Evolutionary conservation across 306 rosid genomes (phyloP), one percentile per base, ranked within the genome.

Genomic region (Glycine soja): DNA sequence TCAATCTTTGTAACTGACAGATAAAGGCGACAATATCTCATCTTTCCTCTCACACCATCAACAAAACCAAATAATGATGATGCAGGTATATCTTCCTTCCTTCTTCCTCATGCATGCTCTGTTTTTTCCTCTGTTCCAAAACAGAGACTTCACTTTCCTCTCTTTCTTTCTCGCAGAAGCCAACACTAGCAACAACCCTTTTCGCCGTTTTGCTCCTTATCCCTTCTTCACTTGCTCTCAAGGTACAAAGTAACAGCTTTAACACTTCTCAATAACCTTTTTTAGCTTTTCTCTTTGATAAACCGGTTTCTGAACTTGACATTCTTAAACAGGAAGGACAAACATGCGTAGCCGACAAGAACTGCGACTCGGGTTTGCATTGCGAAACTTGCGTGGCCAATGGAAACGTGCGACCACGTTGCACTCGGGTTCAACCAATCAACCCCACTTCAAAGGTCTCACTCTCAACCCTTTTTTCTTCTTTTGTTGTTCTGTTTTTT

Each of bases 311-410:
- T 52, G 13, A 9, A 24, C 8, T 13, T 57, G 8, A 64, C 46
- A 10, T 10, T 70, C n/a, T 65, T 24, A 6, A 2, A 56, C 89
- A 95, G 99, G 90, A 88, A 78, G 97, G 92, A 6, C 78, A 86
- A 69, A 71, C 86, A 53, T 95, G 99, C 72, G 40, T 84, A 18
- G 79, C 80, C 46, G 72, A 90, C 77, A 66, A 80, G 4, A 86
- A 88, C 86, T 95, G 99, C 66, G 81, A 85, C 79, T 72, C 89
- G 0, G 97, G 97, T 7, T 83, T 93, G 75, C 99, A 95, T 79
- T 95, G 99, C 80, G 93, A 95, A 56, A 85, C 99, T 3, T 95
- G 99, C 59, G n/a, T 89, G 3, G 90, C 96, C 2, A 81, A 89
- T 74, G 95, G 93, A 3, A 87, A 90, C 54, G 24, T 90, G 8